These are phyloP conservation scores for Xylariaceae sp. DNA, from an alignment of 2,329 filamentous ascomycete species.

Conservation along the genomic window DNA sequence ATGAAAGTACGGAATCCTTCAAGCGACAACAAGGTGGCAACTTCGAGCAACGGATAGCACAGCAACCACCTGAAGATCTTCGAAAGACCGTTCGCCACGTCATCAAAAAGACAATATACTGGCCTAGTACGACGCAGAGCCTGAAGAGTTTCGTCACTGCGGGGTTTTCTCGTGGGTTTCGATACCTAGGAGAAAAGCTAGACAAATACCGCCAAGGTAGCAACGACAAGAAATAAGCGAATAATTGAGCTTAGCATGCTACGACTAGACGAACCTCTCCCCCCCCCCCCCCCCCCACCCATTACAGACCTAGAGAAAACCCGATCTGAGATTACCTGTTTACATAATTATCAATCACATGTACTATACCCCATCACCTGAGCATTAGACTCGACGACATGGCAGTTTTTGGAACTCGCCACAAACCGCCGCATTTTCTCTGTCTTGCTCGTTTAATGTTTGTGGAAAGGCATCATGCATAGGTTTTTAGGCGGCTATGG, in stretches of 20 bases:
- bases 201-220: conserved; percentile 63
- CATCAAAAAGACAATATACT: conserved; percentile 86
- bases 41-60: conserved; percentile 85
- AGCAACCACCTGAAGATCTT: conserved; percentile 70
- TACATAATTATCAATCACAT: background rate
- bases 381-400: conserved; percentile 3
- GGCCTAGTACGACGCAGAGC: conserved; percentile 89
- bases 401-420: background rate
- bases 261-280: background rate
- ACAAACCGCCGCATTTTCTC: conserved; percentile 9
- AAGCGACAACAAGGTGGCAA: conserved; percentile 77
- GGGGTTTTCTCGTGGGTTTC: conserved; percentile 70
- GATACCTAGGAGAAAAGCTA: conserved; percentile 84
- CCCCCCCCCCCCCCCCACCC: background rate
- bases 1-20: conserved; percentile 72
- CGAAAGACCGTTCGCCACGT: conserved; percentile 72
- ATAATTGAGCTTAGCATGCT: conserved; percentile 31
- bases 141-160: conserved; percentile 83
- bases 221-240: conserved; percentile 37
- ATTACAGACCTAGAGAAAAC: background rate
- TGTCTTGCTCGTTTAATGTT: background rate
- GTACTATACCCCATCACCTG: conserved; percentile 17
- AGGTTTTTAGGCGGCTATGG: conserved; percentile 3
- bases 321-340: background rate
- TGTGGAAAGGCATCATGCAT: conserved; percentile 7